A percentile compares a stretch with the other conserved stretches of the same genome.
These are phyloP conservation scores for Fusarium denticulatum DNA, from an alignment of 2,329 filamentous ascomycete genomes.

Conservation along the genomic window DNA sequence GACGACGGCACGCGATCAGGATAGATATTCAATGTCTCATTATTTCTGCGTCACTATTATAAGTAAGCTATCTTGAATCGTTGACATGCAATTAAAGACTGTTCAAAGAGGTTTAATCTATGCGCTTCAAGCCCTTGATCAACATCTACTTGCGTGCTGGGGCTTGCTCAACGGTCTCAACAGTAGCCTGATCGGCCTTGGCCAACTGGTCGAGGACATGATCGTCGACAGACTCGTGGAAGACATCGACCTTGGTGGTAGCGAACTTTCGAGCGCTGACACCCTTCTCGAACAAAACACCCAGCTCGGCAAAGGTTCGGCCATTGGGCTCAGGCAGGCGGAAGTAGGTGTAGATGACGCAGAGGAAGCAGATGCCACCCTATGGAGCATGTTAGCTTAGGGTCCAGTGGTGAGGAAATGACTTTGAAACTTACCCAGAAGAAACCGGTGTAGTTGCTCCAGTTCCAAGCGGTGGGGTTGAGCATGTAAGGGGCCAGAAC, in stretches of 20 bases:
- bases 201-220: slow-evolving; percentile 60
- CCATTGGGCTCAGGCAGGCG: slow-evolving; percentile 76
- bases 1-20: neutral
- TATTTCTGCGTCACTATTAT: neutral
- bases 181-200: slow-evolving; percentile 40
- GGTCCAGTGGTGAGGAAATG: accelerated
- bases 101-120: accelerated
- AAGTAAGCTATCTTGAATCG: neutral
- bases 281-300: slow-evolving; percentile 81
- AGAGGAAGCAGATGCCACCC: slow-evolving; percentile 77
- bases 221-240: slow-evolving; percentile 60
- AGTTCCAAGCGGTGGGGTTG: slow-evolving; percentile 87
- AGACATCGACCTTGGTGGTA: slow-evolving; percentile 65
- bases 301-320: slow-evolving; percentile 85
- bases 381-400: neutral
- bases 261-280: slow-evolving; percentile 80
- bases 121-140: accelerated
- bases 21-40: neutral
- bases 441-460: slow-evolving; percentile 87
- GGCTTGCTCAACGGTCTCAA: slow-evolving; percentile 17
- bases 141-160: neutral
- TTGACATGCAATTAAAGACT: neutral
- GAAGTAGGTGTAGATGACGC: slow-evolving; percentile 76
- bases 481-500: slow-evolving; percentile 93
- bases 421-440: slow-evolving; percentile 69